These are phyloP conservation scores for Cytospora piceae DNA, from an alignment of 2,329 filamentous ascomycete species.

Conservation along the genomic window DNA sequence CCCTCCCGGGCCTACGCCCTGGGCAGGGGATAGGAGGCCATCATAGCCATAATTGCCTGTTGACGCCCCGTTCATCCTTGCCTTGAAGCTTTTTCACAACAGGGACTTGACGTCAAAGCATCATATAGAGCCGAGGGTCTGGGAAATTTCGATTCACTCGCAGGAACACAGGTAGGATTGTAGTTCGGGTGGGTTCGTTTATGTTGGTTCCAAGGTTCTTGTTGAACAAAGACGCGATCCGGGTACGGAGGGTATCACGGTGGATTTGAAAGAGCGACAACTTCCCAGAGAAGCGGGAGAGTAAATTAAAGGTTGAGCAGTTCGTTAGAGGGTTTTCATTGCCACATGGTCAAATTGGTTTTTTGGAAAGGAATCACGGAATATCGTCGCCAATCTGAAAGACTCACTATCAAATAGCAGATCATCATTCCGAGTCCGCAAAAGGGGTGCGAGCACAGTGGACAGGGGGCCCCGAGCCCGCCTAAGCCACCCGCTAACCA, in stretches of 20 bases:
- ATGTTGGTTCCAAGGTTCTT: slow-evolving; percentile 11
- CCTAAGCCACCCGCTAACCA: neutral
- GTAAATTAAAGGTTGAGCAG: slow-evolving; percentile 14
- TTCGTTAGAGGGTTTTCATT: slow-evolving; percentile 13
- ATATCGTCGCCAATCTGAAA: neutral
- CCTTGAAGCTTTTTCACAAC: slow-evolving; percentile 12
- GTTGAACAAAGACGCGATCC: slow-evolving; percentile 11
- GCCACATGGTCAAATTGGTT: slow-evolving; percentile 7
- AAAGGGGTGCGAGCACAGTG: slow-evolving; percentile 1
- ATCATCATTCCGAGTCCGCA: slow-evolving; percentile 4
- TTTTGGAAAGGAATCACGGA: neutral
- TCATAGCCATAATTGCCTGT: slow-evolving; percentile 33
- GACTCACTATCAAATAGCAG: neutral
- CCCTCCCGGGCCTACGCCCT: slow-evolving; percentile 41
- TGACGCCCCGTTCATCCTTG: slow-evolving; percentile 28
- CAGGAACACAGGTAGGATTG: neutral
- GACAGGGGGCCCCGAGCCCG: neutral
- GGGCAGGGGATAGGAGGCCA: slow-evolving; percentile 36
- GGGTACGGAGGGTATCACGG: slow-evolving; percentile 16
- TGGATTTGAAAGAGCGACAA: slow-evolving; percentile 26
- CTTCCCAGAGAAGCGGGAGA: slow-evolving; percentile 13
- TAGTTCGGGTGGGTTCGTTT: neutral
- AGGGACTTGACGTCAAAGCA: slow-evolving; percentile 26
- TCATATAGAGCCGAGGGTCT: slow-evolving; percentile 19
- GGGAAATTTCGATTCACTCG: neutral